Evolutionary conservation across 2,329 filamentous ascomycete genomes (phyloP).

Genomic region (Aspergillus bombycis): DNA sequence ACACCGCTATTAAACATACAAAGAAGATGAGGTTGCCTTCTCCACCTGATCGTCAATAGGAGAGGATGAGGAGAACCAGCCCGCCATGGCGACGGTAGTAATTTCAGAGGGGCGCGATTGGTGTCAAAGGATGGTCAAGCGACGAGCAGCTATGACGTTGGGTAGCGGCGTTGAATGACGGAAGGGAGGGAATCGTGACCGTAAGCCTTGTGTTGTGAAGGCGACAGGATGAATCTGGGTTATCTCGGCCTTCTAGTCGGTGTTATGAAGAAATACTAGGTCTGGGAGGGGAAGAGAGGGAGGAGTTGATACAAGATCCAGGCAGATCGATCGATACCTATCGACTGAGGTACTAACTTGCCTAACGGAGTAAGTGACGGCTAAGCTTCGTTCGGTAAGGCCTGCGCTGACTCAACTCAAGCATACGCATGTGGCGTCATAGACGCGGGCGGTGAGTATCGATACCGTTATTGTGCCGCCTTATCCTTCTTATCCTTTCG

Average conservation of each 20-base stretch:
- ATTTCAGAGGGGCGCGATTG: conserved; percentile 8
- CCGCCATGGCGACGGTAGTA: conserved; percentile 72
- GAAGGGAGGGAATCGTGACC: neutral
- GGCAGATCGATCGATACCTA: conserved; percentile 17
- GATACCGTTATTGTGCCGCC: conserved; percentile 16
- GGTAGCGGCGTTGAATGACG: conserved; percentile 10
- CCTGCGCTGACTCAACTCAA: conserved; percentile 16
- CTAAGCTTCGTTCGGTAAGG: conserved; percentile 2
- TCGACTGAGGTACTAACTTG: conserved; percentile 15
- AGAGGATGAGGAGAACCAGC: conserved; percentile 93
- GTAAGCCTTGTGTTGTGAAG: neutral
- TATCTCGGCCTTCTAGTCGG: neutral
- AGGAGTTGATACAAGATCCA: conserved; percentile 17
- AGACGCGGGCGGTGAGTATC: conserved; percentile 36
- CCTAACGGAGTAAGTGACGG: conserved; percentile 10
- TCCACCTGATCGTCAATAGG: conserved; percentile 97
- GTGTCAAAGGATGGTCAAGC: conserved; percentile 13
- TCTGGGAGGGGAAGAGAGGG: neutral
- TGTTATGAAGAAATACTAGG: neutral
- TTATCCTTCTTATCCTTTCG: neutral
- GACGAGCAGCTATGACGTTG: conserved; percentile 25
- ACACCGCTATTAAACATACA: conserved; percentile 61
- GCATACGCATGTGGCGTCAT: conserved; percentile 36
- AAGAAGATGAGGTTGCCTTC: conserved; percentile 87
- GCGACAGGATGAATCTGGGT: neutral